A percentile compares a stretch with the other conserved stretches of the same genome.
These are phyloP conservation scores for Pichia cabralensis DNA, from an alignment of 805 yeast genomes.

Conservation along the genomic window DNA sequence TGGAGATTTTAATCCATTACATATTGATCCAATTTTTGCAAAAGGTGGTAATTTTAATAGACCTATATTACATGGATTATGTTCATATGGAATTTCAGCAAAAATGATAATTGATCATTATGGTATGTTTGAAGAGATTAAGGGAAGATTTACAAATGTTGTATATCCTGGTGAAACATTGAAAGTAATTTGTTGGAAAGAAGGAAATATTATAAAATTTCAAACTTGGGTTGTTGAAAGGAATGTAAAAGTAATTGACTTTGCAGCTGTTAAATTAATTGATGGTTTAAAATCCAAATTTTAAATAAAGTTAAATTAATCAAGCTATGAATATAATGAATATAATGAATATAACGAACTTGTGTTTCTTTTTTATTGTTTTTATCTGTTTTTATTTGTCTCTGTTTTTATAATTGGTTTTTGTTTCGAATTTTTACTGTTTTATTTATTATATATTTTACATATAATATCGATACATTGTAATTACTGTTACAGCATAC, in stretches of 20 bases:
- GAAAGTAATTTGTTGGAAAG: conserved; percentile 76
- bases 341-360: too few relatives aligned
- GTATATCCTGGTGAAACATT: conserved; percentile 94
- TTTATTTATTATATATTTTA: not conserved
- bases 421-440: not conserved
- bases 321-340: too few relatives aligned
- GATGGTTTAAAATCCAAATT: conserved; percentile 15
- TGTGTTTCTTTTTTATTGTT: not conserved
- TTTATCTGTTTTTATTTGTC: not conserved
- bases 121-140: conserved; percentile 76
- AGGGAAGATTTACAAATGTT: conserved; percentile 82
- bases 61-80: conserved; percentile 91
- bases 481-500: too few relatives aligned
- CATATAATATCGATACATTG: too few relatives aligned
- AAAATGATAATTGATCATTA: conserved; percentile 68
- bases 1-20: conserved; percentile 93
- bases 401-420: not conserved
- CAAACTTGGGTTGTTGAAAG: conserved; percentile 77
- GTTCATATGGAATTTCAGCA: conserved; percentile 74
- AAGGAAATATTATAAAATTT: conserved; percentile 58
- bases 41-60: conserved; percentile 72
- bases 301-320: too few relatives aligned
- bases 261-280: conserved; percentile 68
- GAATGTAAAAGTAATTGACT: conserved; percentile 66
- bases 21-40: conserved; percentile 88